These are phyloP conservation scores for Ophiostoma populinum DNA, from an alignment of 2,329 filamentous ascomycete genomes.

Conservation along the genomic window DNA sequence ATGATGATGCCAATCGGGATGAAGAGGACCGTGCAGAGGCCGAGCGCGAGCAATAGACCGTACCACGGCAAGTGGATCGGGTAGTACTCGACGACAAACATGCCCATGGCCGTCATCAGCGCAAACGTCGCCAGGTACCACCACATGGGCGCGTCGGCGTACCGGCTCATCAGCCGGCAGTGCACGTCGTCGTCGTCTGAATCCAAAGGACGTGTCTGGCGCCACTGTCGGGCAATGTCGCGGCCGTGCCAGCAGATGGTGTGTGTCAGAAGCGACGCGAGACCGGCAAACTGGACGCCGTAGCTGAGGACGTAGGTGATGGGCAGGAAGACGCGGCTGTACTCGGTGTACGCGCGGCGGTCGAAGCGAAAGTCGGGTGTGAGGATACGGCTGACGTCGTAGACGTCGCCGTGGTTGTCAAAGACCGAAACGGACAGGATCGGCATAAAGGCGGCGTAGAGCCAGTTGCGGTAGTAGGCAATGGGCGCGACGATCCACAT, in stretches of 20 bases:
- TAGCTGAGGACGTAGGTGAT: constrained; percentile 82
- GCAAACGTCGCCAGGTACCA: constrained; percentile 69
- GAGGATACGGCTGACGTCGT: constrained; percentile 66
- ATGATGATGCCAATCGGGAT: constrained; percentile 86
- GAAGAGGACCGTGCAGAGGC: constrained; percentile 65
- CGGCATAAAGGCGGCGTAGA: constrained; percentile 73
- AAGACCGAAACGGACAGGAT: constrained; percentile 74
- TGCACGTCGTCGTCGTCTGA: constrained; percentile 71
- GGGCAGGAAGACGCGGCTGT: constrained; percentile 69
- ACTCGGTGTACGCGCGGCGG: constrained; percentile 55
- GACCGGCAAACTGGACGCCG: constrained; percentile 67
- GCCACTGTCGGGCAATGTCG: constrained; percentile 67
- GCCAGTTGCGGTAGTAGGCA: constrained; percentile 62
- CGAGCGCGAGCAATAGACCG: constrained; percentile 60
- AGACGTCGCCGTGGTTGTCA: constrained; percentile 65
- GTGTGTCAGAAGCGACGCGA: constrained; percentile 65
- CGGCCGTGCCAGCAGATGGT: constrained; percentile 71
- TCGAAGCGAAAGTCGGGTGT: constrained; percentile 67
- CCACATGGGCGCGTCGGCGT: constrained; percentile 61
- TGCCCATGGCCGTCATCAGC: constrained; percentile 60
- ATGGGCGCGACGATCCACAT: constrained; percentile 76
- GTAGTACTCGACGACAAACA: constrained; percentile 74
- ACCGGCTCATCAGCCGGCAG: constrained; percentile 65
- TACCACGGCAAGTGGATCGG: constrained; percentile 77
- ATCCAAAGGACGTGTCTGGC: too few species aligned